These are phyloP conservation scores for Rhizopogon roseolus DNA, from an alignment of 768 basidiomycete genomes.

Conservation along the genomic window DNA sequence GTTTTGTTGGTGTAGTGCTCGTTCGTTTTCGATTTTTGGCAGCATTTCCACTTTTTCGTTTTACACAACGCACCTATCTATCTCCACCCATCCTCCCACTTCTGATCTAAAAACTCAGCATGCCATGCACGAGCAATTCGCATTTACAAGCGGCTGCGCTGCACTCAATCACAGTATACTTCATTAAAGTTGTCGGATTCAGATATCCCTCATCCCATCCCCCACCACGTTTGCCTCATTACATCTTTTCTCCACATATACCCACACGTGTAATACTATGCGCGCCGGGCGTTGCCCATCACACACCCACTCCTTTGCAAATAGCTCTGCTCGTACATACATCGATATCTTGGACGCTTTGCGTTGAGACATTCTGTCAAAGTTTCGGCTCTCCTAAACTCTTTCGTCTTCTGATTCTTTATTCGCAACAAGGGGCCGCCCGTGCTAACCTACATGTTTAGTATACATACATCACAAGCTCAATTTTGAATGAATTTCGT, in stretches of 20 bases:
- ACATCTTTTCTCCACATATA: constrained; percentile 24
- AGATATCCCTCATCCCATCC: constrained; percentile 24
- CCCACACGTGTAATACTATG: constrained; percentile 36
- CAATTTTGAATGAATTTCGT: neutral
- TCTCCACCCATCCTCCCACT: neutral
- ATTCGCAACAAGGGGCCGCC: too few relatives aligned
- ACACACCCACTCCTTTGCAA: constrained; percentile 7
- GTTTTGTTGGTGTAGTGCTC: constrained; percentile 1
- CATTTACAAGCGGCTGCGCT: constrained; percentile 14
- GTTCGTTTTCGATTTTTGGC: neutral
- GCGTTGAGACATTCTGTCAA: neutral
- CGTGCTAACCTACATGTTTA: constrained; percentile 7
- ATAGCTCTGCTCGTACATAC: constrained; percentile 6
- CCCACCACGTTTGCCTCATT: neutral
- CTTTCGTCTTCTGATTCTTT: too few relatives aligned
- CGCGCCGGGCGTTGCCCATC: constrained; percentile 6
- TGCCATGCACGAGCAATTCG: constrained; percentile 8
- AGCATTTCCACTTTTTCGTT: neutral
- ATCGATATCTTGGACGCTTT: constrained; percentile 9
- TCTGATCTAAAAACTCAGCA: constrained; percentile 8
- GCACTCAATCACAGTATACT: constrained; percentile 12
- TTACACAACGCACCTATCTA: constrained; percentile 1
- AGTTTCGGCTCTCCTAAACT: too few relatives aligned
- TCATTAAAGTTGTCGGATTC: constrained; percentile 21
- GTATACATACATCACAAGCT: neutral